Conservation (phyloP, 2,329 filamentous ascomycete species). For the Monosporascus sp. region DNA sequence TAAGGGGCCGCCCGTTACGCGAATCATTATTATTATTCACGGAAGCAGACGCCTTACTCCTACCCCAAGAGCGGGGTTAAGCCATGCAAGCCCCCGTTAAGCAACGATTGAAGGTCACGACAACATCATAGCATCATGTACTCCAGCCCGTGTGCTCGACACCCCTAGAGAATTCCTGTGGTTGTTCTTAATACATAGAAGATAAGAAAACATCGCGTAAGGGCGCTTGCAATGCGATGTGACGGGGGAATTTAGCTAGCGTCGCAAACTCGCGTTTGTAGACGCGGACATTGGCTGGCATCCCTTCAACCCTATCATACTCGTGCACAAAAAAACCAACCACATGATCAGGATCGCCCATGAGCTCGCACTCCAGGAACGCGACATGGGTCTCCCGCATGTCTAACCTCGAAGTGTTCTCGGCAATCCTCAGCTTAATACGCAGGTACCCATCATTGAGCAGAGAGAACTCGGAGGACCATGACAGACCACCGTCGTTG, state of each 20-base stretch:
- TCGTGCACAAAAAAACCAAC: background rate
- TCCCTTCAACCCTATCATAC: background rate
- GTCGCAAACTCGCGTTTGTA: slow-evolving; percentile 1
- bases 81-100: too few relatives aligned
- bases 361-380: slow-evolving; percentile 1
- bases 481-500: background rate
- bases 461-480: background rate
- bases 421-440: background rate
- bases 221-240: background rate
- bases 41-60: too few relatives aligned
- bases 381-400: slow-evolving; percentile 1
- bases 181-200: background rate
- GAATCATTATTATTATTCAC: too few relatives aligned
- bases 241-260: background rate
- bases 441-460: background rate
- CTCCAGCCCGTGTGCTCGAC: too few relatives aligned
- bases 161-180: too few relatives aligned
- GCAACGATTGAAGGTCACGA: too few relatives aligned
- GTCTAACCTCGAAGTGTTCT: background rate
- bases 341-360: background rate
- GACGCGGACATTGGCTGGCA: background rate
- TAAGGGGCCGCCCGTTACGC: too few relatives aligned
- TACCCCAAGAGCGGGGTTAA: too few relatives aligned
- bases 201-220: slow-evolving; percentile 1
- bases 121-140: too few relatives aligned